Percentiles rank a stretch among this genome's conserved stretches.
These are phyloP conservation scores for Fusarium sambucinum DNA, from an alignment of 2,329 filamentous ascomycete genomes.

Conservation along the genomic window DNA sequence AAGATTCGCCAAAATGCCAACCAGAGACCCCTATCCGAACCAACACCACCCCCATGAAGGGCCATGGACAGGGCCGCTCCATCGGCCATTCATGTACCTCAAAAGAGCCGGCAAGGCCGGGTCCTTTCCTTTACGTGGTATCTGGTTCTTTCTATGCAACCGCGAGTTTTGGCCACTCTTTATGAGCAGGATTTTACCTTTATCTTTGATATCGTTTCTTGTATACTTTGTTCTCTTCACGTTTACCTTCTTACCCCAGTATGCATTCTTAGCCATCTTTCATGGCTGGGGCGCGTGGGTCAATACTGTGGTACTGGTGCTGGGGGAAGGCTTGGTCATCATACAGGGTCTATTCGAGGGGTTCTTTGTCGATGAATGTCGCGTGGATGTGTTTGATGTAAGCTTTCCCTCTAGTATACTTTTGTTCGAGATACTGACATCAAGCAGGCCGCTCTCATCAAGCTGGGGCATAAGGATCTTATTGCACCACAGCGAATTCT, in stretches of 20 bases:
- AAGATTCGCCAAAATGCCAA: slow-evolving; percentile 36
- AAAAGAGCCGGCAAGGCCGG: slow-evolving; percentile 60
- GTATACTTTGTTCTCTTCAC: slow-evolving; percentile 89
- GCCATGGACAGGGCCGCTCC: slow-evolving; percentile 43
- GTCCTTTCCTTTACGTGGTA: slow-evolving; percentile 74
- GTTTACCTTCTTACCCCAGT: slow-evolving; percentile 89
- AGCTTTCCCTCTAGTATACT: slow-evolving; percentile 47
- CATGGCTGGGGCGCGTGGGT: slow-evolving; percentile 90
- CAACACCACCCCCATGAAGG: slow-evolving; percentile 32
- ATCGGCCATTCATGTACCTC: slow-evolving; percentile 58
- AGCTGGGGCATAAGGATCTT: slow-evolving; percentile 76
- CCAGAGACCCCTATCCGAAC: slow-evolving; percentile 16
- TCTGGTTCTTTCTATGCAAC: slow-evolving; percentile 83
- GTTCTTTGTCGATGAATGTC: slow-evolving; percentile 82
- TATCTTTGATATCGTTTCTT: slow-evolving; percentile 83
- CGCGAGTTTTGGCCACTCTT: slow-evolving; percentile 87
- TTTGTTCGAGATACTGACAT: slow-evolving; percentile 16
- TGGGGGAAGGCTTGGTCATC: slow-evolving; percentile 84
- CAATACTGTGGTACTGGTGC: slow-evolving; percentile 85
- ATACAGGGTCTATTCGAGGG: slow-evolving; percentile 79
- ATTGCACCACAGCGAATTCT: slow-evolving; percentile 74
- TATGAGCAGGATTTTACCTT: slow-evolving; percentile 79
- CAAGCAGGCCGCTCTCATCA: slow-evolving; percentile 76
- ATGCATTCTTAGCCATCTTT: slow-evolving; percentile 89
- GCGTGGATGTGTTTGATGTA: slow-evolving; percentile 87